Evolutionary conservation across 768 basidiomycete species (phyloP), one percentile per base, ranked within the genome.

Genomic region (Tylopilus balloui): DNA sequence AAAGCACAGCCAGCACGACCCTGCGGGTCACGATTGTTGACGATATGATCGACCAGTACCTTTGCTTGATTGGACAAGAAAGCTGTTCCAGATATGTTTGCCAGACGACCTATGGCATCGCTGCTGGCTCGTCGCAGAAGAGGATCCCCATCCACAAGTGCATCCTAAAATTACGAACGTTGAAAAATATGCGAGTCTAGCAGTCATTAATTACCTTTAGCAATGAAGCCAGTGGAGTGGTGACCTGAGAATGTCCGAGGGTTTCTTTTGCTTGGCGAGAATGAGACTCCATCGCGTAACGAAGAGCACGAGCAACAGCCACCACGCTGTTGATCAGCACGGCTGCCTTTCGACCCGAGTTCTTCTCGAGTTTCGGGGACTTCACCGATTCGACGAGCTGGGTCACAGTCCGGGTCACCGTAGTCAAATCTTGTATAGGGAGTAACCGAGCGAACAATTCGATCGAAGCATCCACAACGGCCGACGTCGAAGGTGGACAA

Each of bases 1-100:
- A 93, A 69, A 0, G 93, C 92, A 63, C 93, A 97, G 0, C 96
- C 96, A 14, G 95, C 94, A 15, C 96, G 83, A 20, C 85, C 85
- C 53, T 89, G 78, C 0, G 96, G 95, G 65, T 95, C 88, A 15
- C 95, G 86, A 65, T 98, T 96, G 68, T 77, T 91, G 48, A 98
- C 92, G 20, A 98, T 88, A 59, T 92, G 87, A 57, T 96, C 88
- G 9, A 98, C 92, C 4, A 97, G 75, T 53, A 82, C 82, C 66
- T 96, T 96, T 53, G 92, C 86, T 66, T 94, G 88, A 38, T 76
- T 78, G 1, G 89, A 88, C 42, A 97, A 74, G 73, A 93, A 95
- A 35, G 76, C 78, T 7, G 85, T 90, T 5, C 86, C 91, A 1
- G 88, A 87, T 27, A 95, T 71, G 57, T 81, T 87, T 8, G 90